Conservation (phyloP, 192 early-diverging fungal genomes). For the Spinellus fusiger region DNA sequence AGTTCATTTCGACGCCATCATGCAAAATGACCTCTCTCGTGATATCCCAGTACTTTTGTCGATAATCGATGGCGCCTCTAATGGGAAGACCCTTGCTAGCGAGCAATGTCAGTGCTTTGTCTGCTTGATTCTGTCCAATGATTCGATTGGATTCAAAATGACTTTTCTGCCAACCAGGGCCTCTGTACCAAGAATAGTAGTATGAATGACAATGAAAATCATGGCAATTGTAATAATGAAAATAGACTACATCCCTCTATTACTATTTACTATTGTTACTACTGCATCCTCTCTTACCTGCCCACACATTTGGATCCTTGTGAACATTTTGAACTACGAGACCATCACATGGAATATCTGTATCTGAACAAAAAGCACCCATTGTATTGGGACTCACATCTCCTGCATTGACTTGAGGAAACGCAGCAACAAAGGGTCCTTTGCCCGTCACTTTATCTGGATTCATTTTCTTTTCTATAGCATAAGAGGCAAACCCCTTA, state of each 20-base stretch:
- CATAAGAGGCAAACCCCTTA: constrained; percentile 30
- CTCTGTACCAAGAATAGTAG: neutral
- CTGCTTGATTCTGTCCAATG: constrained; percentile 28
- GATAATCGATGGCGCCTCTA: constrained; percentile 17
- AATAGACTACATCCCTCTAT: neutral
- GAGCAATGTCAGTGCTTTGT: constrained; percentile 20
- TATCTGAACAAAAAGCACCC: constrained; percentile 25
- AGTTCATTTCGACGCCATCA: constrained; percentile 4
- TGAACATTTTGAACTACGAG: constrained; percentile 4
- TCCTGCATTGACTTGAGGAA: constrained; percentile 26
- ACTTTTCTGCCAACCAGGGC: constrained; percentile 18
- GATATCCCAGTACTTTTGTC: constrained; percentile 20
- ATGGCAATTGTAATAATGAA: neutral
- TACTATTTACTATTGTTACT: neutral
- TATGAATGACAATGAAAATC: too few relatives aligned
- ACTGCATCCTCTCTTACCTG: constrained; percentile 5
- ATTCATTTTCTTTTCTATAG: constrained; percentile 18
- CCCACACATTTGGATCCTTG: constrained; percentile 15
- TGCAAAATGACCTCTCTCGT: neutral
- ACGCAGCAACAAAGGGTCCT: constrained; percentile 23
- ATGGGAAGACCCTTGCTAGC: neutral
- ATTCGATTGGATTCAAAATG: constrained; percentile 28
- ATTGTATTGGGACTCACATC: constrained; percentile 31
- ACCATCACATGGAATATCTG: constrained; percentile 26
- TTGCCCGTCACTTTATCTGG: constrained; percentile 12